phyloP scores from a whole-genome alignment of 2,329 filamentous ascomycete genomes.

The Cladosporium sp. region DNA sequence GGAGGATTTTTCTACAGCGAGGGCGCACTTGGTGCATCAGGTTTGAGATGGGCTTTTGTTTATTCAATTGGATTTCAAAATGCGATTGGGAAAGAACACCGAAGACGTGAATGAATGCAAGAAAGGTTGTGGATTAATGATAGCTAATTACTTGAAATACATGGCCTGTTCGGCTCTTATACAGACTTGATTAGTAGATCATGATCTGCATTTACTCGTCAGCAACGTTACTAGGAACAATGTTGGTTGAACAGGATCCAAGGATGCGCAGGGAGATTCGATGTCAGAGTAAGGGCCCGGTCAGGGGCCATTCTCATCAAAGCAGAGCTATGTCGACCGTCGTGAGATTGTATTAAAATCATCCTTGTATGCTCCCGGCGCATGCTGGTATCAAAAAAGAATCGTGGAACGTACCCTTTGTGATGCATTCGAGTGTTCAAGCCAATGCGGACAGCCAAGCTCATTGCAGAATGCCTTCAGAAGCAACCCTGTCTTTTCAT shows the following conservation, averaged over 20 bases:
- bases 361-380: conserved; percentile 24
- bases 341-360: conserved; percentile 32
- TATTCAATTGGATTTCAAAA: neutral
- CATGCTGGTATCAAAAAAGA: neutral
- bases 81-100: neutral
- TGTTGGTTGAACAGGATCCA: neutral
- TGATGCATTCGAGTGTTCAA: too few species aligned
- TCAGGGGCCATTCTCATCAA: conserved; percentile 36
- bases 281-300: conserved; percentile 20
- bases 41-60: neutral
- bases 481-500: neutral
- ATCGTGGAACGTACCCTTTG: neutral
- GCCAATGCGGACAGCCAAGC: too few species aligned
- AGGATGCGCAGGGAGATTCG: neutral
- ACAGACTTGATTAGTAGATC: neutral
- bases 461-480: too few species aligned
- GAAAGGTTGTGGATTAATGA: neutral
- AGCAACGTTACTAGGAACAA: neutral
- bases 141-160: neutral
- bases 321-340: conserved; percentile 37
- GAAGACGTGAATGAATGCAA: neutral
- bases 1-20: neutral
- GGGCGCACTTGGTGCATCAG: neutral
- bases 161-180: conserved; percentile 4
- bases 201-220: neutral